These are phyloP conservation scores for Venturia asperata DNA, from an alignment of 2,329 filamentous ascomycete genomes.

Conservation along the genomic window DNA sequence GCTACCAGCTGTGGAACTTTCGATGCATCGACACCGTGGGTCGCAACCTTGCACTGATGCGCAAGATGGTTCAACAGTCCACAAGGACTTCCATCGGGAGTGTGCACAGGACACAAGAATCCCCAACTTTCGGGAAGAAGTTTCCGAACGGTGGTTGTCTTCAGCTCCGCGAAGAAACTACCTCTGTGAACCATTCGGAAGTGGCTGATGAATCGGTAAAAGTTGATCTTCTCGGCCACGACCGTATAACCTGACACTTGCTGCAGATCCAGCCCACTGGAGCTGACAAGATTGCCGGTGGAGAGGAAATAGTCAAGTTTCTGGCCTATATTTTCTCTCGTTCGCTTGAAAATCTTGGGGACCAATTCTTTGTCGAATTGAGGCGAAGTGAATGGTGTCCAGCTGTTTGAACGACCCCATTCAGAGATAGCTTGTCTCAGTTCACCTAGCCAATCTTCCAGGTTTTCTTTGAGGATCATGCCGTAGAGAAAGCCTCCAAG, in stretches of 20 bases:
- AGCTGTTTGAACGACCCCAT: constrained; percentile 47
- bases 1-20: constrained; percentile 65
- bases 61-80: constrained; percentile 91
- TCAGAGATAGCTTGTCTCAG: constrained; percentile 48
- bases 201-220: constrained; percentile 95
- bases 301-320: constrained; percentile 92
- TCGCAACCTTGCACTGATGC: constrained; percentile 89
- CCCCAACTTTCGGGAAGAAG: constrained; percentile 95
- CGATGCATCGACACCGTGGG: constrained; percentile 64
- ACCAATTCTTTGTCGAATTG: constrained; percentile 76
- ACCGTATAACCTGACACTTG: constrained; percentile 93
- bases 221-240: constrained; percentile 98
- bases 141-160: constrained; percentile 95
- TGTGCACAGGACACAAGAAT: constrained; percentile 95
- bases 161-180: constrained; percentile 95
- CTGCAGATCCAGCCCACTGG: constrained; percentile 87
- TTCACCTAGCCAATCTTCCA: constrained; percentile 82
- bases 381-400: constrained; percentile 60
- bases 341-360: constrained; percentile 66
- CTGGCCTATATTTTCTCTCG: constrained; percentile 82
- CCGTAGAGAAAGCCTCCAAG: constrained; percentile 90
- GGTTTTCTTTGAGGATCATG: constrained; percentile 88
- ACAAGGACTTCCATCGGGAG: constrained; percentile 90
- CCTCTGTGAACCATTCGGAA: constrained; percentile 99
- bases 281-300: constrained; percentile 86